Conservation (phyloP, 352 stramenopile species). For the Phytopythium oedochilum region DNA sequence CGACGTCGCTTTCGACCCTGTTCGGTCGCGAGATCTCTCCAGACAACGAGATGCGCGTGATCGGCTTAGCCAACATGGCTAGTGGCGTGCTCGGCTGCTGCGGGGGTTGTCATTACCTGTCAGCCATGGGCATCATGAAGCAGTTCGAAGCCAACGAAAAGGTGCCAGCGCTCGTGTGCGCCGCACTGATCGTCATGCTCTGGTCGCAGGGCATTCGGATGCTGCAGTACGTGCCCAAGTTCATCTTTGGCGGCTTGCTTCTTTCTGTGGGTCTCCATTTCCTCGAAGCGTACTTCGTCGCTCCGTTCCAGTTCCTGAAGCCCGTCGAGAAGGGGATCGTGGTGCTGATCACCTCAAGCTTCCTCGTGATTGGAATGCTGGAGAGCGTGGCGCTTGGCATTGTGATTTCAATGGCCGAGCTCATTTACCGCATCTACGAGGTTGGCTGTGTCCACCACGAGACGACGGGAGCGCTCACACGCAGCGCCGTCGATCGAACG, state of each 20-base stretch:
- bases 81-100: slow-evolving; percentile 64
- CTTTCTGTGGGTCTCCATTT: slow-evolving; percentile 77
- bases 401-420: slow-evolving; percentile 75
- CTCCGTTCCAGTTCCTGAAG: slow-evolving; percentile 72
- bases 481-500: slow-evolving; percentile 66
- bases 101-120: slow-evolving; percentile 76
- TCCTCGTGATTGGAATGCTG: slow-evolving; percentile 72
- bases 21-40: slow-evolving; percentile 76
- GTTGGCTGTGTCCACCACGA: slow-evolving; percentile 78
- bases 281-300: slow-evolving; percentile 70
- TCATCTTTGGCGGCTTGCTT: slow-evolving; percentile 75
- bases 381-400: slow-evolving; percentile 65
- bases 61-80: slow-evolving; percentile 67
- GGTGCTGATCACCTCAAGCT: slow-evolving; percentile 61
- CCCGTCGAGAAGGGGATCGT: slow-evolving; percentile 57
- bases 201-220: slow-evolving; percentile 63
- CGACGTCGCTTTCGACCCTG: slow-evolving; percentile 73
- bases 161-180: slow-evolving; percentile 66
- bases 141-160: slow-evolving; percentile 79
- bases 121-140: slow-evolving; percentile 83
- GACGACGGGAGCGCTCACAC: slow-evolving; percentile 53
- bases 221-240: slow-evolving; percentile 77
- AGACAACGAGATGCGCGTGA: slow-evolving; percentile 78
- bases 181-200: slow-evolving; percentile 41
- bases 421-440: slow-evolving; percentile 76